Conservation (phyloP, 2,329 filamentous ascomycete species). For the Xylaria sp. region DNA sequence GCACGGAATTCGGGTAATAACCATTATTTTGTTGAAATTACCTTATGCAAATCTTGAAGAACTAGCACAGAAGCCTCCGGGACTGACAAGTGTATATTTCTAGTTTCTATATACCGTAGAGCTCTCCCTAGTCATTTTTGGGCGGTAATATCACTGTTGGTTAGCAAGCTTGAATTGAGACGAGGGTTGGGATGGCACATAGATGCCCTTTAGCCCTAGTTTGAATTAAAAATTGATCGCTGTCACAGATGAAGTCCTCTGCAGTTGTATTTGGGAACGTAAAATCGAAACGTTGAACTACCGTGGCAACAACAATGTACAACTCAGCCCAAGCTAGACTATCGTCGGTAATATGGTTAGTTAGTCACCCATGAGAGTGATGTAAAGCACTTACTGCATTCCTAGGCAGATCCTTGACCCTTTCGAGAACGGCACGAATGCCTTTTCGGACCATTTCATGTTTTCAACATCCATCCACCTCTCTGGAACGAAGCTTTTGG, state of each 20-base stretch:
- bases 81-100: too few species aligned
- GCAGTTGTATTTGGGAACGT: background rate
- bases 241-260: slow-evolving; percentile 17
- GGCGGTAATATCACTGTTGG: too few species aligned
- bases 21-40: too few species aligned
- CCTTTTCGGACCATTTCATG: background rate
- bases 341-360: background rate
- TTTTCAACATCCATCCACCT: slow-evolving; percentile 14
- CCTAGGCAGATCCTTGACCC: slow-evolving; percentile 28
- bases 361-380: background rate
- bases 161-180: too few species aligned
- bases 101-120: too few species aligned
- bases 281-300: slow-evolving; percentile 18
- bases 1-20: background rate
- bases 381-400: slow-evolving; percentile 27
- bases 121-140: too few species aligned
- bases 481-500: slow-evolving; percentile 18
- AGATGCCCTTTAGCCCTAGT: slow-evolving; percentile 13
- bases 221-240: slow-evolving; percentile 23
- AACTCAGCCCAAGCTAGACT: slow-evolving; percentile 28
- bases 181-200: background rate
- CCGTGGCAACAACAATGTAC: slow-evolving; percentile 15
- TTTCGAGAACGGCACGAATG: slow-evolving; percentile 15
- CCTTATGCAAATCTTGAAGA: too few species aligned
- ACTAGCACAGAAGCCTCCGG: too few species aligned